phyloP scores from a whole-genome alignment of 371 early-diverging fungal species.

The Globomyces sp. region DNA sequence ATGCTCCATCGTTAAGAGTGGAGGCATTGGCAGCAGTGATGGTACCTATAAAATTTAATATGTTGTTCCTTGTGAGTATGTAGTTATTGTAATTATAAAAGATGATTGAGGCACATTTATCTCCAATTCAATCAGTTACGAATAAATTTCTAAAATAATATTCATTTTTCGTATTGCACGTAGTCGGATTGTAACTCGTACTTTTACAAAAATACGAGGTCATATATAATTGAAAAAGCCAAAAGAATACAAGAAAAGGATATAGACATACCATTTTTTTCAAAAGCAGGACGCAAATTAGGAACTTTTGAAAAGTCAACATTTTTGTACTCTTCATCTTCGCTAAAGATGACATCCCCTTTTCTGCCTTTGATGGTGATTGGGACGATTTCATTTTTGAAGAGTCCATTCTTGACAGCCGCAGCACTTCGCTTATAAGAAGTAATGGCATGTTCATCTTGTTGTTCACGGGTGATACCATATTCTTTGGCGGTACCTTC shows the following conservation, averaged over 20 bases:
- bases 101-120: no score
- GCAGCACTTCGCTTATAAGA: conserved; percentile 88
- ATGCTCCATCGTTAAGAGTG: conserved; percentile 93
- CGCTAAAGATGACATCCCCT: conserved; percentile 38
- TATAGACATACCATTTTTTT: conserved; percentile 57
- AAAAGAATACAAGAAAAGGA: neutral
- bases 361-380: conserved; percentile 63
- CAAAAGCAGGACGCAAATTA: conserved; percentile 83
- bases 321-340: conserved; percentile 50
- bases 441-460: conserved; percentile 86
- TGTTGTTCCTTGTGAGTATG: neutral
- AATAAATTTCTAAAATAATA: no score
- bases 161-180: no score
- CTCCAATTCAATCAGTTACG: no score
- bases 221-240: no score
- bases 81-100: neutral
- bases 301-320: conserved; percentile 73
- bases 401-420: conserved; percentile 71
- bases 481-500: conserved; percentile 88
- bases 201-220: no score
- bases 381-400: conserved; percentile 85
- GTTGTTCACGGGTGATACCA: conserved; percentile 77
- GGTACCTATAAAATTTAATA: conserved; percentile 52
- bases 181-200: no score
- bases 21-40: conserved; percentile 97